Evolutionary conservation across 768 basidiomycete genomes (phyloP), one percentile per base, ranked within the genome.

Genomic region (Clitopilus passeckerianus): DNA sequence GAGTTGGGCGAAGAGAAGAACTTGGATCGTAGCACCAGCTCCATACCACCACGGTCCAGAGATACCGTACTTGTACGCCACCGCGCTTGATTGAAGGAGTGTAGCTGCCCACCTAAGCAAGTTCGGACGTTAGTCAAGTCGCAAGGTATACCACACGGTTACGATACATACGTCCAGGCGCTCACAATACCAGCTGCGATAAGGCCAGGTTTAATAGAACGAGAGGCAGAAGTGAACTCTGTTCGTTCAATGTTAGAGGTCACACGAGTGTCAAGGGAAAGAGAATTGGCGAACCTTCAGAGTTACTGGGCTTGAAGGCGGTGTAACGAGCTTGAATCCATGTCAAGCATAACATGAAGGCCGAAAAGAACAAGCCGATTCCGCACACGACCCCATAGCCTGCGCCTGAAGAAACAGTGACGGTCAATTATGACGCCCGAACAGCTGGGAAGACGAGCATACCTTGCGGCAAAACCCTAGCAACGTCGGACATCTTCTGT

Each of bases 21-120:
- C 86, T 68, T 93, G 92, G 23, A 93, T 85, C 0, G 88, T 90
- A 22, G 91, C 93, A n/a, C 93, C 93, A 34, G 90, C 84, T 6
- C 90, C 93, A 64, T 95, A 95, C 89, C 91, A 93, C 89, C 90
- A 94, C 0, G 91, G 91, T 0, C 92, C 93, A 4, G 84, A 86
- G 60, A 95, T 87, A 8, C 84, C 94, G 65, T 85, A 93, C 66
- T 89, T 87, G 71, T 95, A 97, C 0, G 87, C 91, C 7, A 92
- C 86, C 0, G 91, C 90, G 57, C 88, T 90, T 30, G 86, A 88
- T 82, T 93, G 90, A 1, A 93, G 76, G 84, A 43, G 12, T 43
- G 34, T 57, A 12, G 33, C 34, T 34, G 23, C 18, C 46, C 46
- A 50, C 57, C 30, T 23, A 53, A 60, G 37, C 23, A 18, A 44